Conservation (phyloP, 345 rosid genomes). For the Citrus australasica region DNA sequence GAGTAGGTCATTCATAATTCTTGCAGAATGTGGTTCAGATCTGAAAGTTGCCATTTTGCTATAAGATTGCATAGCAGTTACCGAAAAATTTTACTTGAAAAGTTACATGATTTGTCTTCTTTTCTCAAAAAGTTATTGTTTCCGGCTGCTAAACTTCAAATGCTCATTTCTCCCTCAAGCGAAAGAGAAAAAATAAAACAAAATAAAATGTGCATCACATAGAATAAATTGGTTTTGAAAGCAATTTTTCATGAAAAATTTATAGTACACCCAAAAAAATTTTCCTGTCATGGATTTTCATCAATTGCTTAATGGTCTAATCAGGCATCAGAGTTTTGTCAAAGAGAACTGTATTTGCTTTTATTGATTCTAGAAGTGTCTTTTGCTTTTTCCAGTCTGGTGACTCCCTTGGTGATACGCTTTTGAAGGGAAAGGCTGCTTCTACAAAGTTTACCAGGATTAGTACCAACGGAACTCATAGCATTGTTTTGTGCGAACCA, state of each 20-base stretch:
- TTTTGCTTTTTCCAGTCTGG: slow-evolving; percentile 41
- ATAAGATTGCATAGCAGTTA: not conserved
- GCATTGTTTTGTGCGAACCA: slow-evolving; percentile 88
- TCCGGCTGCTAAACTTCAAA: not conserved
- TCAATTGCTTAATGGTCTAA: not conserved
- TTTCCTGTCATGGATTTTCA: not conserved
- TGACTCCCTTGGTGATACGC: slow-evolving; percentile 33
- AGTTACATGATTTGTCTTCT: not conserved
- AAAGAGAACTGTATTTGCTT: not conserved
- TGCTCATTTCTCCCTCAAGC: no score
- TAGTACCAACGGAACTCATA: slow-evolving; percentile 70
- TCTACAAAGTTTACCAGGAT: slow-evolving; percentile 87
- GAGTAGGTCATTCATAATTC: not conserved
- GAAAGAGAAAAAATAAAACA: no score
- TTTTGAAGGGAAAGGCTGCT: slow-evolving; percentile 67
- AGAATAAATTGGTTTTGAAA: no score
- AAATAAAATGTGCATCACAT: no score
- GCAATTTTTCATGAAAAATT: not conserved
- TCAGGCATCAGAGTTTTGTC: slow-evolving; percentile 3
- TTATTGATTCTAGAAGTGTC: slow-evolving; percentile 7
- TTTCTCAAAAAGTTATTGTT: not conserved
- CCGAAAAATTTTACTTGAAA: not conserved
- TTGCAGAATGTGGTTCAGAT: not conserved
- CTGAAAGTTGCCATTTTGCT: not conserved
- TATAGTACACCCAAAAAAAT: not conserved